Evolutionary conservation across 2,329 filamentous ascomycete genomes (phyloP).

Genomic region (Talaromyces sp.): DNA sequence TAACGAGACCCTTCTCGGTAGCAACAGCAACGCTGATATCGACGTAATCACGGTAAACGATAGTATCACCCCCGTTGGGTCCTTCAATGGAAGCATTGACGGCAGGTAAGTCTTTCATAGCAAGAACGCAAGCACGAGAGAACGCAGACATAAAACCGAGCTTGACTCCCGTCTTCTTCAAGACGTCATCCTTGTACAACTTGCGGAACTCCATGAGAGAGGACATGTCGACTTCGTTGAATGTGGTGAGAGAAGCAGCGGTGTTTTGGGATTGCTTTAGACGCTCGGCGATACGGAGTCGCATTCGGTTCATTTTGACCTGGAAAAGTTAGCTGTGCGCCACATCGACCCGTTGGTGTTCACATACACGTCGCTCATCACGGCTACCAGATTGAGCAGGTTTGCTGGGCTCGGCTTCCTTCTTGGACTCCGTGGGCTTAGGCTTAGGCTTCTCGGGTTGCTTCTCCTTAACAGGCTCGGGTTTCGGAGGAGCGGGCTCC

Average conservation of each 20-base stretch:
- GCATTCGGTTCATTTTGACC: constrained; percentile 99
- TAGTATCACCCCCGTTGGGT: constrained; percentile 89
- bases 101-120: constrained; percentile 89
- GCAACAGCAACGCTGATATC: constrained; percentile 97
- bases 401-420: constrained; percentile 29
- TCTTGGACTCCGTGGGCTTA: constrained; percentile 24
- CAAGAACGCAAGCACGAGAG: constrained; percentile 80
- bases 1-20: constrained; percentile 95
- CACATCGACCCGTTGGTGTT: constrained; percentile 1
- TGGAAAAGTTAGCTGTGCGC: constrained; percentile 34
- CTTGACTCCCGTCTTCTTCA: constrained; percentile 96
- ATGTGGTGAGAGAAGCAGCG: constrained; percentile 91
- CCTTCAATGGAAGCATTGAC: constrained; percentile 98
- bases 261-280: constrained; percentile 99
- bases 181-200: constrained; percentile 90
- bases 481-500: constrained; percentile 29
- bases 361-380: constrained; percentile 78
- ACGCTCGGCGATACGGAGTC: constrained; percentile 91
- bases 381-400: constrained; percentile 61
- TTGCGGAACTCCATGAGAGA: constrained; percentile 96
- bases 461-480: constrained; percentile 31
- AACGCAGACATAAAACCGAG: constrained; percentile 99
- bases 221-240: constrained; percentile 99
- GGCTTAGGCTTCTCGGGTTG: constrained; percentile 18
- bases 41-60: constrained; percentile 97